Percentiles rank a stretch among this genome's conserved stretches.
Evolutionary conservation across 768 basidiomycete species (phyloP).

Genomic region (Astraeus odoratus): DNA sequence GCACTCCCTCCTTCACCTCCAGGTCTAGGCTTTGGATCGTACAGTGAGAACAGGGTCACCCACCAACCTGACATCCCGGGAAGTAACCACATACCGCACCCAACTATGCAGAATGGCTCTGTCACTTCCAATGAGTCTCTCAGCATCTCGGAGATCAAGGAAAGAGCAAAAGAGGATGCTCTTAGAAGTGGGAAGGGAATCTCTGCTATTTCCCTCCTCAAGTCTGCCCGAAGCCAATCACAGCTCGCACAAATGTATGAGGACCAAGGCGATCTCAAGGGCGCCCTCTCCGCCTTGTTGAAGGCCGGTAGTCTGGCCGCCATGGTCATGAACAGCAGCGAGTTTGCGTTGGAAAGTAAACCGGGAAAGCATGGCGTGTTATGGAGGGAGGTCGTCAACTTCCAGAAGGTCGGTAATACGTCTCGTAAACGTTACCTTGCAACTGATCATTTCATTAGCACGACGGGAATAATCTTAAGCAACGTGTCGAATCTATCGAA

Average conservation of each 20-base stretch:
- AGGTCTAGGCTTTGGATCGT: conserved; percentile 23
- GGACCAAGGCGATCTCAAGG: conserved; percentile 50
- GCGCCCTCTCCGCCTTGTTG: conserved; percentile 52
- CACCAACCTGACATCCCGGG: conserved; percentile 10
- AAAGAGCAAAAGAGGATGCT: conserved; percentile 40
- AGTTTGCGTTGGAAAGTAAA: conserved; percentile 44
- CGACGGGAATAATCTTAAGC: conserved; percentile 32
- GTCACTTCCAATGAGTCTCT: conserved; percentile 19
- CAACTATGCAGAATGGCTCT: conserved; percentile 37
- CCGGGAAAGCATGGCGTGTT: conserved; percentile 47
- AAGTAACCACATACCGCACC: conserved; percentile 9
- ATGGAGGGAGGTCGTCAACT: conserved; percentile 57
- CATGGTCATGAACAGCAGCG: conserved; percentile 53
- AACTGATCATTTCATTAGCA: conserved; percentile 23
- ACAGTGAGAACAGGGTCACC: conserved; percentile 15
- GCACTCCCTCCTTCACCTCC: conserved; percentile 34
- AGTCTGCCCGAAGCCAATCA: conserved; percentile 52
- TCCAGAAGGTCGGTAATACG: conserved; percentile 48
- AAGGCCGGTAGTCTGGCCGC: conserved; percentile 54
- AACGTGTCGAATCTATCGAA: conserved; percentile 40
- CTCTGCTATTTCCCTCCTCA: conserved; percentile 55
- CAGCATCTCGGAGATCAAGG: conserved; percentile 42
- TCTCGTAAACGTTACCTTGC: conserved; percentile 3
- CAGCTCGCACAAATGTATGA: conserved; percentile 47
- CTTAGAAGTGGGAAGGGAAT: conserved; percentile 49